Evolutionary conservation across 306 rosid species (phyloP), one percentile per base, ranked within the genome.

Genomic region (Cucurbita maxima): DNA sequence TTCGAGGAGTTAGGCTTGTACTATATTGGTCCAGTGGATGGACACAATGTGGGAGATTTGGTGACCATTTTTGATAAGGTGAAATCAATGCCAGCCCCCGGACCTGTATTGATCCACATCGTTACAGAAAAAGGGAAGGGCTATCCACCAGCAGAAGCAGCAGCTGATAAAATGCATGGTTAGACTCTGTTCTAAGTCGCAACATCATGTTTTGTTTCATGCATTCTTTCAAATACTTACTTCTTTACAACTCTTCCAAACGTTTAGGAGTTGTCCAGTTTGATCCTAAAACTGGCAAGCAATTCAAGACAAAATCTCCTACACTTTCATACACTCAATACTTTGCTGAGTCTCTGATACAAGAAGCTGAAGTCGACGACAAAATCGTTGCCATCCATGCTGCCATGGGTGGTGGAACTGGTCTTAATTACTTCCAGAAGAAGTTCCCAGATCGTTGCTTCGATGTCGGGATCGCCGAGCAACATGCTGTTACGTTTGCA

Each of bases 371-470:
- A 84, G 1, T 16, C 9, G 98, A 93, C 74, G 86, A 73, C 3
- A 88, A 83, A 74, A 82, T 93, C 34, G 97, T 93, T 45, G 98
- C 89, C 15, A 90, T 93, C 76, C 98, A 93, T 64, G 98, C 98
- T 38, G 98, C 98, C 73, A 93, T 93, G 98, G 98, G 96, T 34
- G 91, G 94, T 38, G 98, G 96, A 5, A 93, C 98, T 7, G 98
- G 97, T 75, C 88, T 93, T 58, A 87, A 90, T 72, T 88, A 90
- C 78, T 93, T 93, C 85, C 96, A 86, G 73, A 93, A 93, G 75
- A 86, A 9, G 76, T 93, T 88, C 53, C 98, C 98, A 2, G 84
- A 90, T 0, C 96, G 97, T 22, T 90, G 97, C 83, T 90, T 92
- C 18, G 98, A 92, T 38, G 96, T 88, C 38, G 98, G 96, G 78